A percentile compares a stretch with the other conserved stretches of the same genome.
Evolutionary conservation across 192 early-diverging fungal species (phyloP).

Genomic region (Umbelopsis sp.): DNA sequence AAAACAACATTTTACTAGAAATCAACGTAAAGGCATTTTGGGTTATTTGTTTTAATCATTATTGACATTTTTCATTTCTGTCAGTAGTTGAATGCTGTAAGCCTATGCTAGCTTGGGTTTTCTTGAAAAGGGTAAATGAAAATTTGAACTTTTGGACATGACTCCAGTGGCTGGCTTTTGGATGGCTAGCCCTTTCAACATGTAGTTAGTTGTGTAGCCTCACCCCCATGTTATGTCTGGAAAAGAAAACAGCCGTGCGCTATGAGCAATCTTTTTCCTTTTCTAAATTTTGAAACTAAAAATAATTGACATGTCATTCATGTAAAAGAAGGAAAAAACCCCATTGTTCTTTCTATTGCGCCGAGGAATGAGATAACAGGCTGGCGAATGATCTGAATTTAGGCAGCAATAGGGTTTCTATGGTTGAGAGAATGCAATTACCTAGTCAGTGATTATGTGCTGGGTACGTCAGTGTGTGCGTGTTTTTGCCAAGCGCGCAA

Average conservation of each 20-base stretch:
- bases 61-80: conserved; percentile 10
- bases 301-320: too few species aligned
- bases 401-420: background rate
- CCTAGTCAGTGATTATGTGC: too few species aligned
- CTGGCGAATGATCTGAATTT: background rate
- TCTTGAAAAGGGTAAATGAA: conserved; percentile 14
- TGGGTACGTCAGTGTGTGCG: too few species aligned
- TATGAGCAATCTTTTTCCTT: too few species aligned
- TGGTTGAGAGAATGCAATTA: conserved; percentile 1
- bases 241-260: too few species aligned
- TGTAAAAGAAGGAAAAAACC: too few species aligned
- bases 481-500: background rate
- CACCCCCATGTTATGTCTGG: background rate
- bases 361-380: background rate
- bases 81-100: background rate
- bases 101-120: background rate
- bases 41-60: conserved; percentile 14
- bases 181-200: background rate
- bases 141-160: background rate
- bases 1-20: too few species aligned
- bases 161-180: background rate
- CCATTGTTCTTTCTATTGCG: too few species aligned
- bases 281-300: too few species aligned
- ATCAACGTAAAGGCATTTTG: background rate
- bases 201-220: too few species aligned